phyloP scores from a whole-genome alignment of 78 protist species.

The Dictyostelium brefeldianum region DNA sequence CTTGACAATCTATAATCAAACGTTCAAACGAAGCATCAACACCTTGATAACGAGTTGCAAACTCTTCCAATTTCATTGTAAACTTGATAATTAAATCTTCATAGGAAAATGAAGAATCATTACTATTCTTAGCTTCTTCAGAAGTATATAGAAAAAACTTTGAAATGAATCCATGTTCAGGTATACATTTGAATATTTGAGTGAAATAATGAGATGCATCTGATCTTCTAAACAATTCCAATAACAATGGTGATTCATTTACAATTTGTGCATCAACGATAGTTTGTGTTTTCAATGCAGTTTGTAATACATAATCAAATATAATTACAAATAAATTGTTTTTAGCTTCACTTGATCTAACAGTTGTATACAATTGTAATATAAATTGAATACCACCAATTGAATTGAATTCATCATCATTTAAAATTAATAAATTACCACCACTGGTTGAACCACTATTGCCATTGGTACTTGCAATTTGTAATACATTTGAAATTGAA shows the following conservation, averaged over 20 bases:
- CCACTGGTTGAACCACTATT: not conserved
- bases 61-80: slow-evolving; percentile 45
- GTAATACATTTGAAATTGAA: not conserved
- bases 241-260: slow-evolving; percentile 60
- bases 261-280: slow-evolving; percentile 57
- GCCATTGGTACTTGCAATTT: not conserved
- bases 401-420: slow-evolving; percentile 52
- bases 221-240: slow-evolving; percentile 70
- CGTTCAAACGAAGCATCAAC: slow-evolving; percentile 30
- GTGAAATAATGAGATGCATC: slow-evolving; percentile 81
- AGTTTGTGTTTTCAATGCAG: slow-evolving; percentile 47
- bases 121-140: not conserved
- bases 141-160: slow-evolving; percentile 46
- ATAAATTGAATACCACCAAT: slow-evolving; percentile 71
- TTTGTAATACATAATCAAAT: slow-evolving; percentile 68
- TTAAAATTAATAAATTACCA: slow-evolving; percentile 8
- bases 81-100: slow-evolving; percentile 73
- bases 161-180: slow-evolving; percentile 66
- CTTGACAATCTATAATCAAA: slow-evolving; percentile 22
- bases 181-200: slow-evolving; percentile 72
- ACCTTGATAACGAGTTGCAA: slow-evolving; percentile 51
- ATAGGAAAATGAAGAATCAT: slow-evolving; percentile 60
- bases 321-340: slow-evolving; percentile 67
- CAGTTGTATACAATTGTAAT: slow-evolving; percentile 34
- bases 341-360: slow-evolving; percentile 68